Base-by-base conservation (phyloP, 306 rosid genomes). In the Macrotyloma uniflorum region DNA sequence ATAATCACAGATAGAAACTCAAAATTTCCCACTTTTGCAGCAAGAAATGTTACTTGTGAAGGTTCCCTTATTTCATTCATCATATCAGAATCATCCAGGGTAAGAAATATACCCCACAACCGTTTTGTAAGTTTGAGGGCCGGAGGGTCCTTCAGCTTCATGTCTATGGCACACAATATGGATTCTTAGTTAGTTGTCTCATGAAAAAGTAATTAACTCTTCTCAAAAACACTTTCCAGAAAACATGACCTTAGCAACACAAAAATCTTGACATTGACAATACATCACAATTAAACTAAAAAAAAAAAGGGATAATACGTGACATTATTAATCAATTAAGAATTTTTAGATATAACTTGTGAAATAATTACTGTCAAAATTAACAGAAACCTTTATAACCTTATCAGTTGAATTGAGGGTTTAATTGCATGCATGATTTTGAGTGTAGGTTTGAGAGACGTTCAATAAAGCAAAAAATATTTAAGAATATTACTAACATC, bases 1-100 rank as follows among this genome's bases (percentile, higher is more conserved):
- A 80, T 4, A 67, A 86, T 35, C 47, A 79, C 80, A 1, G 85
- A 76, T 18, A 86, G 28, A 70, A 86, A 83, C 76, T 86, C 85
- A 40, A 86, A 79, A 67, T 83, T 86, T n/a, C 89, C 89, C 28
- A 71, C 80, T 53, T 76, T 65, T 7, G 77, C 85, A 3, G 86
- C 89, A 76, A 65, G 19, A 59, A 51, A 76, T 71, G 47, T 42
- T 47, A 76, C 69, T 42, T 65, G 85, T 1, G 79, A 47, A 30
- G 87, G 89, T 11, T 24, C 19, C 15, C 71, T 67, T 45, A 80
- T 76, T 7, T 9, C 14, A 0, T 58, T 4, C 73, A 22, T 66
- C 38, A 83, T 23, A 11, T 11, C 14, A 3, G 3, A 0, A 32
- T 79, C 80, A 2, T 51, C 80, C 2, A 22, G 6, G 9, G 30